Conservation (phyloP, 345 rosid species). For the Litchi chinensis region DNA sequence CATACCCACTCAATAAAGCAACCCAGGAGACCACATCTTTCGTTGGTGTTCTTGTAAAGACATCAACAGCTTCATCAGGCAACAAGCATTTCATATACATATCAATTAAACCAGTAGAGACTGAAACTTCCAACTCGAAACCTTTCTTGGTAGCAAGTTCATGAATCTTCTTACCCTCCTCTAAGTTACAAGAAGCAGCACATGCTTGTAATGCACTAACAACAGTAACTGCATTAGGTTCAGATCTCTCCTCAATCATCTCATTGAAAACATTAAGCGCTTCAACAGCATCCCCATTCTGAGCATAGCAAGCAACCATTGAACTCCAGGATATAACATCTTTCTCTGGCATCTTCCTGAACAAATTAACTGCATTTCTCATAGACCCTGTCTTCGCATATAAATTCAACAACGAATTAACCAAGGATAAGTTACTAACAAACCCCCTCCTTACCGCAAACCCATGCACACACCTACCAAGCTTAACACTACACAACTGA, state of each 20-base stretch:
- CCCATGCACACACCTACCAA: constrained; percentile 54
- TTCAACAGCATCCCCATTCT: constrained; percentile 37
- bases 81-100: constrained; percentile 65
- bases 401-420: constrained; percentile 52
- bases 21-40: constrained; percentile 68
- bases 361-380: constrained; percentile 36
- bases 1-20: constrained; percentile 55
- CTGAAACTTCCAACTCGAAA: constrained; percentile 40
- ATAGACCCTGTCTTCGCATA: constrained; percentile 44
- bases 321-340: constrained; percentile 69
- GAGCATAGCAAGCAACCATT: constrained; percentile 44
- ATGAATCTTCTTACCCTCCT: constrained; percentile 51
- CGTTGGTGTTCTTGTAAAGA: constrained; percentile 45
- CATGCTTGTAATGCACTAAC: constrained; percentile 54
- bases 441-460: constrained; percentile 47
- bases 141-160: constrained; percentile 42
- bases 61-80: constrained; percentile 46
- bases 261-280: constrained; percentile 43
- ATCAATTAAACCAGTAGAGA: constrained; percentile 56
- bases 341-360: constrained; percentile 42
- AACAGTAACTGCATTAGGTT: constrained; percentile 44
- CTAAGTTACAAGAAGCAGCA: constrained; percentile 42
- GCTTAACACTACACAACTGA: constrained; percentile 35
- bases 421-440: constrained; percentile 32
- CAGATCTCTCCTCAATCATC: constrained; percentile 41